Conservation (phyloP, 2,329 filamentous ascomycete species). For the Xylariaceae sp. region DNA sequence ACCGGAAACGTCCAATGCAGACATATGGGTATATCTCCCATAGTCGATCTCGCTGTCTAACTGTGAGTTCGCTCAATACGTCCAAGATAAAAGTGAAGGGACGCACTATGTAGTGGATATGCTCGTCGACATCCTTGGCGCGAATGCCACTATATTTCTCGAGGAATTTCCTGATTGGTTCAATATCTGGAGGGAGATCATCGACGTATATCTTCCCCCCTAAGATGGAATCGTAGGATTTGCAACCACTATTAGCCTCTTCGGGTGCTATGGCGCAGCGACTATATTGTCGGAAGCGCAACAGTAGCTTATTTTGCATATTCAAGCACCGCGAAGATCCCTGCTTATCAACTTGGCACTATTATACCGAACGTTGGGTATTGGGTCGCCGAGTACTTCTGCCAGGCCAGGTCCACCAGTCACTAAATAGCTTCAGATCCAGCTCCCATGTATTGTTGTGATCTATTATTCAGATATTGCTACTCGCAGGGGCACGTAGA, state of each 20-base stretch:
- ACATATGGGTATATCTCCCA: conserved; percentile 50
- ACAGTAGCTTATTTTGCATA: conserved; percentile 16
- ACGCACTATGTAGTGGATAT: conserved; percentile 35
- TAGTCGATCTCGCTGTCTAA: conserved; percentile 46
- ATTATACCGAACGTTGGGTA: neutral
- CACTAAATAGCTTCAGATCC: neutral
- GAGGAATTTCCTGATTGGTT: conserved; percentile 29
- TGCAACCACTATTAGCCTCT: conserved; percentile 3
- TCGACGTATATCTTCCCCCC: conserved; percentile 30
- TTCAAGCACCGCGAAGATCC: neutral
- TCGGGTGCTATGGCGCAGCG: conserved; percentile 10
- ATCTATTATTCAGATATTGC: neutral
- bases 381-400: neutral
- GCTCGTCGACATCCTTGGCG: conserved; percentile 32
- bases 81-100: too few species aligned
- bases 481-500: neutral
- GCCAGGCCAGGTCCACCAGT: neutral
- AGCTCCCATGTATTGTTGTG: neutral
- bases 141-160: conserved; percentile 36
- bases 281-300: conserved; percentile 17
- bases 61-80: conserved; percentile 1
- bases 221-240: conserved; percentile 19
- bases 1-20: conserved; percentile 54
- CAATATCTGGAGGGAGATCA: conserved; percentile 34
- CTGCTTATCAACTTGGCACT: neutral